These are phyloP conservation scores for Haplosporangium sp. DNA, from an alignment of 371 early-diverging fungal species.

Conservation along the genomic window DNA sequence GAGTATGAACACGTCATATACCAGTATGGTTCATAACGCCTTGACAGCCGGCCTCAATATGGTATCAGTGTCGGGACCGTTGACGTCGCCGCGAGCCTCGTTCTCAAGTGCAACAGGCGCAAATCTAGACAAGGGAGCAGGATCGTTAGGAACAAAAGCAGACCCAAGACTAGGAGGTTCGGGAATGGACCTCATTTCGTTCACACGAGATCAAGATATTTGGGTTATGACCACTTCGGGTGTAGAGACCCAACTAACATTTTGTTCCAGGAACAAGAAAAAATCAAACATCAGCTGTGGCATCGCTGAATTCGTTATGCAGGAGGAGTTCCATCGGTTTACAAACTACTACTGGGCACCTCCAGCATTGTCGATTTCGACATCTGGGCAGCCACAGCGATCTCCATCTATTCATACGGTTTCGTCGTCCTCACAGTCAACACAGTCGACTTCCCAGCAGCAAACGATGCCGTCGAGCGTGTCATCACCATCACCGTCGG, in stretches of 20 bases:
- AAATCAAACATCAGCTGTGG: conserved; percentile 65
- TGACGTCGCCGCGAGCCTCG: conserved; percentile 34
- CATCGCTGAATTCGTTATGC: conserved; percentile 81
- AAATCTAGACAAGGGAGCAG: conserved; percentile 25
- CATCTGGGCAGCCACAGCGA: not conserved
- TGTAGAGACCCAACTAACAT: conserved; percentile 72
- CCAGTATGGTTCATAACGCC: conserved; percentile 31
- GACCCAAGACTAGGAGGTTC: conserved; percentile 76
- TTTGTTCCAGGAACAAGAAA: conserved; percentile 57
- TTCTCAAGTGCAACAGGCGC: conserved; percentile 24
- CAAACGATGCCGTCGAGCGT: not conserved
- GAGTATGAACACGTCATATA: conserved; percentile 15
- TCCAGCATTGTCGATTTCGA: not conserved
- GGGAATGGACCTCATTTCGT: conserved; percentile 64
- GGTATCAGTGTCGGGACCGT: conserved; percentile 45
- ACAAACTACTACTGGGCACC: conserved; percentile 76
- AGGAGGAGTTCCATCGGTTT: conserved; percentile 81
- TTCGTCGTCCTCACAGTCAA: not conserved
- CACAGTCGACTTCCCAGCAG: not conserved
- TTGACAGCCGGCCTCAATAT: conserved; percentile 37
- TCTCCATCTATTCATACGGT: not conserved
- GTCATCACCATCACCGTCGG: conserved; percentile 2
- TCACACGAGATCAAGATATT: conserved; percentile 72
- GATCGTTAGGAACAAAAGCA: conserved; percentile 33
- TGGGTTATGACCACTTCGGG: conserved; percentile 72